Base-by-base conservation (phyloP, 345 rosid species). In the Boechera stricta region DNA sequence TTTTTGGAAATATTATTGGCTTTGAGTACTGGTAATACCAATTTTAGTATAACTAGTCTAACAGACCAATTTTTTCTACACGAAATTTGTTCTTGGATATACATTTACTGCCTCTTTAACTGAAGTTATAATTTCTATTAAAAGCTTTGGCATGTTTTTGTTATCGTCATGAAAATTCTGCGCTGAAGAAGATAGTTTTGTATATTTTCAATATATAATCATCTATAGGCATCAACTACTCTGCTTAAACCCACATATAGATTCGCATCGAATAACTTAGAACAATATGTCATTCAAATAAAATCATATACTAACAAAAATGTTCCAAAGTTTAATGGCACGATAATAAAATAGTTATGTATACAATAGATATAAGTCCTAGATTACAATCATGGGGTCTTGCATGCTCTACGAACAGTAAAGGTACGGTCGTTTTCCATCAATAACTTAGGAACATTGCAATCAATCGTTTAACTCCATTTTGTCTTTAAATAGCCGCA, bases 401-500 rank as follows among this genome's bases (percentile, higher is more conserved):
- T 77, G 65, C 70, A 63, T 77, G 65, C 71, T 62, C 64, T 71
- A 54, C 57, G 71, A 62, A 69, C 47, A 62, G 70, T 76, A 61
- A 76, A 61, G 57, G 61, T 61, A 76, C 56, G 69, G 80, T 69
- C 75, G 59, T 62, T 77, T 70, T 77, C 75, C 16, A 69, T 62
- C 71, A 62, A 12, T 62, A 77, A 61, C 75, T 62, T 69, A 10
- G 48, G 45, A 54, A 63, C 51, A 55, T 70, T 59, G n/a, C 18
- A 77, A 45, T 70, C 76, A 70, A 45, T 71, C 26, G 64, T 54
- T 51, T 63, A 69, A 52, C 71, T 69, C 74, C 48, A 61, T 2
- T 5, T 53, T 61, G 64, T 70, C 81, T 77, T 72, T 77, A 77
- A 71, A 77, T 77, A 77, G 63, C 62, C 68, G 49, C 54, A 47